Conservation (phyloP, 2,329 filamentous ascomycete genomes). For the Colletotrichum tropicicola region DNA sequence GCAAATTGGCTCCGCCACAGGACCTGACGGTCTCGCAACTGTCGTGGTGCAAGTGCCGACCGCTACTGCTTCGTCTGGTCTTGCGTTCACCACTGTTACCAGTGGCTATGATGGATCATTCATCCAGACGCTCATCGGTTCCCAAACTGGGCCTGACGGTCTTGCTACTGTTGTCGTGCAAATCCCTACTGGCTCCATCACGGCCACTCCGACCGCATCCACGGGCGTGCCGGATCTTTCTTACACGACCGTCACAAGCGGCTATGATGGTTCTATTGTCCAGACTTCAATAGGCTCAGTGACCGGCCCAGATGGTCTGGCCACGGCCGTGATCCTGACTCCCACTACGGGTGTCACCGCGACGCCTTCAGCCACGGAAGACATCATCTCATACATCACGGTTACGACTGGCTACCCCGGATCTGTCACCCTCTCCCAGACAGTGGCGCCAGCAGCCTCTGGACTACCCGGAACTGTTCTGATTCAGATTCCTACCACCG, state of each 20-base stretch:
- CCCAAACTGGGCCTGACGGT: neutral
- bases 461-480: constrained; percentile 19
- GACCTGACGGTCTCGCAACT: constrained; percentile 12
- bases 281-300: constrained; percentile 9
- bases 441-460: constrained; percentile 14
- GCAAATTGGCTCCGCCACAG: neutral
- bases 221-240: neutral
- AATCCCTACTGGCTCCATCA: constrained; percentile 1
- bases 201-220: neutral
- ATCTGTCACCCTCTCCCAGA: neutral
- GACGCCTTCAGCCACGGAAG: constrained; percentile 1
- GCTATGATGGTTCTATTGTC: neutral
- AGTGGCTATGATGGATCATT: neutral
- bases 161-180: constrained; percentile 11
- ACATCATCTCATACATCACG: constrained; percentile 18
- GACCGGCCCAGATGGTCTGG: constrained; percentile 14
- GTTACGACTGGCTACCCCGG: constrained; percentile 18
- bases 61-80: neutral
- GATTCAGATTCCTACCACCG: constrained; percentile 11
- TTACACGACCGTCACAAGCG: constrained; percentile 18
- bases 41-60: constrained; percentile 7
- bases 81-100: neutral
- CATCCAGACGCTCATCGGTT: constrained; percentile 4
- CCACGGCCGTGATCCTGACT: constrained; percentile 5
- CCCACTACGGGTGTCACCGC: neutral